phyloP scores from a whole-genome alignment of 1,139 yeast genomes.

The Blastobotrys aristatus region DNA sequence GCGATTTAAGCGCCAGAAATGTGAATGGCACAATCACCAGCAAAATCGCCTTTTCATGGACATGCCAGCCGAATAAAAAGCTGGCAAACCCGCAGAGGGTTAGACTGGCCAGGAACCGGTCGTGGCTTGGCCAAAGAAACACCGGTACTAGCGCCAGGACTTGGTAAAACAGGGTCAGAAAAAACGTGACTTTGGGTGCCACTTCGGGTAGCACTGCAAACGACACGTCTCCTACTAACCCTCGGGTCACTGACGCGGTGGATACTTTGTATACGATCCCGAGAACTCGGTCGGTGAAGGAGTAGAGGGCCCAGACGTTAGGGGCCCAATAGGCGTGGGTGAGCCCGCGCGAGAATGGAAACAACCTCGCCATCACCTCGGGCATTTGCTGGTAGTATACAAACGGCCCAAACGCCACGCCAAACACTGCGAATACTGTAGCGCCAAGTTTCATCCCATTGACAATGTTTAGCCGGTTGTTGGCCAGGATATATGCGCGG shows the following conservation, averaged over 20 bases:
- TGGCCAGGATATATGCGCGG: slow-evolving; percentile 56
- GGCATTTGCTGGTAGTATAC: slow-evolving; percentile 58
- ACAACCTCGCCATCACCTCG: slow-evolving; percentile 61
- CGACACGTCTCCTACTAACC: slow-evolving; percentile 84
- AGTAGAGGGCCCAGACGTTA: slow-evolving; percentile 91
- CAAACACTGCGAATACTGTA: slow-evolving; percentile 60
- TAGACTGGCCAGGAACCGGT: slow-evolving; percentile 75
- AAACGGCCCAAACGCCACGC: slow-evolving; percentile 78
- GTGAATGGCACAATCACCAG: slow-evolving; percentile 85
- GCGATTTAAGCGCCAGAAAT: slow-evolving; percentile 67
- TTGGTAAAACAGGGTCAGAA: slow-evolving; percentile 78
- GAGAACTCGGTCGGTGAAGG: slow-evolving; percentile 72
- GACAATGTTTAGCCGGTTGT: slow-evolving; percentile 42
- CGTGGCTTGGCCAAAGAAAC: slow-evolving; percentile 66
- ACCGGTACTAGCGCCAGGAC: slow-evolving; percentile 67
- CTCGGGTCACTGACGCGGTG: slow-evolving; percentile 57
- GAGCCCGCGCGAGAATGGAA: slow-evolving; percentile 91
- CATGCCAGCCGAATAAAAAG: slow-evolving; percentile 97
- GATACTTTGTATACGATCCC: slow-evolving; percentile 42
- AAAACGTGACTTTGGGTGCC: slow-evolving; percentile 70
- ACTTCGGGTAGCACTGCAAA: slow-evolving; percentile 78
- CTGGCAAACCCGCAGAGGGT: slow-evolving; percentile 90
- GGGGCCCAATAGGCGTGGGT: slow-evolving; percentile 99
- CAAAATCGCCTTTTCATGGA: slow-evolving; percentile 93
- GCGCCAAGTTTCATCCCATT: slow-evolving; percentile 57